Base-by-base conservation (phyloP, 1,284 basidiomycete genomes). In the Xerocomus minutiporus region DNA sequence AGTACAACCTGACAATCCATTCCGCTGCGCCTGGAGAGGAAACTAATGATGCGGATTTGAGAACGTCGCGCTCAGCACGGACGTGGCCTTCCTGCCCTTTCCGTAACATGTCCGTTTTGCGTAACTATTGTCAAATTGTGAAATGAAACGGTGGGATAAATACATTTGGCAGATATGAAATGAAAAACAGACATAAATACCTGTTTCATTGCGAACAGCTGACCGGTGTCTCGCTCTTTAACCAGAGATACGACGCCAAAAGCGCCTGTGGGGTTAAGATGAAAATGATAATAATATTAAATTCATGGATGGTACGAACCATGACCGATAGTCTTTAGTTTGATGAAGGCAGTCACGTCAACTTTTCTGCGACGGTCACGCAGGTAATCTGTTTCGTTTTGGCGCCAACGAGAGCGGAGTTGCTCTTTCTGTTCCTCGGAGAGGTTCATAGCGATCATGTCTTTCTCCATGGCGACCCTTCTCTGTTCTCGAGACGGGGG, bases 71-170 rank as follows among this genome's bases (percentile, higher is more conserved):
- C 68, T 96, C 92, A 34, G 93, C 93, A 34, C 92, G 84, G 60
- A 95, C 88, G 69, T 95, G 93, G 3, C 94, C 95, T 75, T 98
- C 95, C 72, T 98, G 96, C n/a, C 92, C 93, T 74, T 96, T 96
- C 46, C 91, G 86, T 61, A 98, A 79, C 93, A 98, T 97, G 70
- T 97, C 95, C 53, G 86, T 86, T 75, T 98, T 99, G 51, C 94
- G 84, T 63, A 97, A 77, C 90, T 94, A 66, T 52, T 56, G 46
- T 46, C 12, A 56, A 63, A 56, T 64, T 51, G 59, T 46, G 43
- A 50, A 60, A 66, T 56, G 54, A 58, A 57, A 54, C 38, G 50
- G 47, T 54, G 50, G 42, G 63, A 51, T 56, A 56, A 68, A 71
- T 41, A 54, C 28, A 61, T 68, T 62, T 64, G 46, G 54, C 51